Conservation (phyloP, 2,329 filamentous ascomycete genomes). For the Ophiostoma australiae region DNA sequence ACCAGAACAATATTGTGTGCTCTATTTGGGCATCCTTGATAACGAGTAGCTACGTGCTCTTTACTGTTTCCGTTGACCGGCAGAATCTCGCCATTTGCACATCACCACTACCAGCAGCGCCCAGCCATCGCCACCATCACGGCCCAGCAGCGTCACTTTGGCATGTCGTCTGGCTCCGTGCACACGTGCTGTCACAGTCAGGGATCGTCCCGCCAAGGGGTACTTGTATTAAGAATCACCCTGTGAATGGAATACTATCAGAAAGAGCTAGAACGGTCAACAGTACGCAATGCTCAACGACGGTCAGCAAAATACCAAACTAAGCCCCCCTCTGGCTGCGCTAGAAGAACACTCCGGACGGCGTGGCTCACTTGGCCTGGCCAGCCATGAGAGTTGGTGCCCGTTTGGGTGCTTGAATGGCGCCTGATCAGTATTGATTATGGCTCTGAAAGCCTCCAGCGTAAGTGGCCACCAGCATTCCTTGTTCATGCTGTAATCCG, state of each 20-base stretch:
- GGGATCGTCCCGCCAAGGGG: too few relatives aligned
- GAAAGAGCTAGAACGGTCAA: not conserved
- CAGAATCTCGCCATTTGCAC: too few relatives aligned
- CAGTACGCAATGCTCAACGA: not conserved
- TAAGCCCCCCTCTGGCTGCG: not conserved
- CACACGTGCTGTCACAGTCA: not conserved
- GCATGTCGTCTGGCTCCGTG: not conserved
- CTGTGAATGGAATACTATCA: not conserved
- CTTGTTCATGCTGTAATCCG: too few relatives aligned
- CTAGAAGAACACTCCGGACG: not conserved
- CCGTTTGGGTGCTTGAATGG: not conserved
- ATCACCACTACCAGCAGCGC: too few relatives aligned
- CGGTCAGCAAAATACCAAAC: not conserved
- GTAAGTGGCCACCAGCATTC: not conserved
- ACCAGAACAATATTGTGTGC: not conserved
- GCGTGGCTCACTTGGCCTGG: not conserved
- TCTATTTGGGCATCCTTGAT: not conserved
- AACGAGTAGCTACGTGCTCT: too few relatives aligned
- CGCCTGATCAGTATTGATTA: not conserved
- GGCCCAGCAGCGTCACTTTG: not conserved
- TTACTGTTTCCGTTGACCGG: not conserved
- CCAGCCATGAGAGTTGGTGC: not conserved
- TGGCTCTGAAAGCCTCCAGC: not conserved
- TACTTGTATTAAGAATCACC: not conserved
- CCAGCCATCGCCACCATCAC: too few relatives aligned